Base-by-base conservation (phyloP, 495 filamentous ascomycete genomes). In the Aspergillus asperescens region DNA sequence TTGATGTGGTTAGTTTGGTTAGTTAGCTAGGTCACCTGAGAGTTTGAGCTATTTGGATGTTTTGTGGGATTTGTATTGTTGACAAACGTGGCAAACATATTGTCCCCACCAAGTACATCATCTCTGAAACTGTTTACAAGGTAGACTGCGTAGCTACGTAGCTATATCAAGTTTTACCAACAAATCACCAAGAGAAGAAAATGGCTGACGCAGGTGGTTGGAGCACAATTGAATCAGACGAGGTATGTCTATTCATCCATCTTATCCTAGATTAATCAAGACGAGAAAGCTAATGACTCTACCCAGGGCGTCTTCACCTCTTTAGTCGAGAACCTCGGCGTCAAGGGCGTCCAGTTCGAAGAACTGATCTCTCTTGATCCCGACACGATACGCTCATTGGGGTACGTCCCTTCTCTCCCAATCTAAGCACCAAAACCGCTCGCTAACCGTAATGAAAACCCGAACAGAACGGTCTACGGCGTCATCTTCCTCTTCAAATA, bases 401-500 rank as follows among this genome's bases (percentile, higher is more conserved):
- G 71, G 77, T 76, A 68, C 41, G 35, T 32, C 48, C 29, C 12
- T n/a, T 23, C 44, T 46, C 24, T 27, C 2, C 20, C 31, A 18
- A 16, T n/a, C n/a, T n/a, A n/a, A n/a, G n/a, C n/a, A n/a, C n/a
- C n/a, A n/a, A n/a, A n/a, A n/a, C n/a, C n/a, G n/a, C n/a, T n/a
- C n/a, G n/a, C n/a, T n/a, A n/a, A n/a, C n/a, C n/a, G n/a, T n/a
- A n/a, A n/a, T n/a, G n/a, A n/a, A 28, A n/a, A 27, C 51, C 18
- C 39, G 44, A 41, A 48, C 27, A 85, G 87, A 56, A 87, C 89
- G 35, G 81, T 96, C 56, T 95, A 97, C 74, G 93, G 93, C 66
- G 90, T 97, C 57, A 96, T 99, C 66, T 97, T 99, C 74, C 89
- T 99, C 66, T 99, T 99, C 83, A 97, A 96, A 76, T 99, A 88